Evolutionary conservation across 2,329 filamentous ascomycete genomes (phyloP).

Genomic region (Colletotrichum australisinense): DNA sequence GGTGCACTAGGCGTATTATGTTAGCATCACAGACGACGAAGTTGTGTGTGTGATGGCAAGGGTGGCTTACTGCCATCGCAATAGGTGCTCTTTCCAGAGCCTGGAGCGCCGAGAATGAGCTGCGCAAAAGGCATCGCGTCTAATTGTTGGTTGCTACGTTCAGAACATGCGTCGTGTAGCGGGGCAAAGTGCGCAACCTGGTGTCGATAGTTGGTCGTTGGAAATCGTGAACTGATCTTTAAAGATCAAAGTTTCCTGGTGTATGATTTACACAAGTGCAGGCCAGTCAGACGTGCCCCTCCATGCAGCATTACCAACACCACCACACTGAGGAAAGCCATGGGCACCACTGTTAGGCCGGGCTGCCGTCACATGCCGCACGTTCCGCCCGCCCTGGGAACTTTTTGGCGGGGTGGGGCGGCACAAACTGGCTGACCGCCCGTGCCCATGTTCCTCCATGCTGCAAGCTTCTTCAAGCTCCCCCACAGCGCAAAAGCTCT

Average conservation of each 20-base stretch:
- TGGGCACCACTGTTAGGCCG: neutral
- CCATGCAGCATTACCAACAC: conserved; percentile 19
- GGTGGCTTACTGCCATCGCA: conserved; percentile 86
- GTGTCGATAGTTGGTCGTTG: neutral
- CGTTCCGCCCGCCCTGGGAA: neutral
- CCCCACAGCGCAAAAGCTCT: conserved; percentile 27
- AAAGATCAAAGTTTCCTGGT: conserved; percentile 18
- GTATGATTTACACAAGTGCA: neutral
- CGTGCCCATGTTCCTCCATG: conserved; percentile 19
- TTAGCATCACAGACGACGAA: conserved; percentile 20
- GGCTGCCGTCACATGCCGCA: conserved; percentile 28
- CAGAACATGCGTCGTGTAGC: neutral
- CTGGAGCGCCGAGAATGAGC: conserved; percentile 92
- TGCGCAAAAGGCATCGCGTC: conserved; percentile 72
- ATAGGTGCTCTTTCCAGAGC: conserved; percentile 96
- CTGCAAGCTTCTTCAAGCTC: conserved; percentile 34
- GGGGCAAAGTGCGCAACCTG: neutral
- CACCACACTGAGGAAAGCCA: neutral
- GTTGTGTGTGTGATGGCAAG: conserved; percentile 12
- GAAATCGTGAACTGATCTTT: neutral
- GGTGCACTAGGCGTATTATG: conserved; percentile 73
- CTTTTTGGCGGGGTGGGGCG: conserved; percentile 25
- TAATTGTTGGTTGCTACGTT: no score
- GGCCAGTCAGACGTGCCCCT: conserved; percentile 11
- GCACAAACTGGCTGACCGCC: conserved; percentile 30